Base-by-base conservation (phyloP, 1,284 basidiomycete genomes). In the Apiotrichum brassicae region DNA sequence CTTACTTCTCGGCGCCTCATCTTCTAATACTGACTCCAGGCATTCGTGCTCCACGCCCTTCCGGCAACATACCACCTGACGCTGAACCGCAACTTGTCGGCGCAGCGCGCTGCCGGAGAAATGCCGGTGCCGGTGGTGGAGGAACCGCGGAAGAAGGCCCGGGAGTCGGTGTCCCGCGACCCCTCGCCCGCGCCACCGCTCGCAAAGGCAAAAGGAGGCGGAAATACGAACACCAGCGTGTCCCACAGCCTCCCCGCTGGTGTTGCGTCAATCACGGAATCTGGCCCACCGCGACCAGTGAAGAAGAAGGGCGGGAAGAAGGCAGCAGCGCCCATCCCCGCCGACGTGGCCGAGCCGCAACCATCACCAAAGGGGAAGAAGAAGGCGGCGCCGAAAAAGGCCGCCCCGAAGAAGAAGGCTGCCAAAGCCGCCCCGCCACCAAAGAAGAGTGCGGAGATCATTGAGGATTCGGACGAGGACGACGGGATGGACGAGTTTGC, bases 401-500 rank as follows among this genome's bases (percentile, higher is more conserved):
- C 45, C 11, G 37, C 52, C 18, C 36, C 50, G 12, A 48, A 48
- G 33, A 58, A 58, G 36, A 43, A 43, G 41, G 44, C 33, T n/a
- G 37, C 53, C 1, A 45, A 43, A 24, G 39, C 40, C 4, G 24
- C 39, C 14, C 37, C 51, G 6, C 37, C 49, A 24, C 32, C 56
- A 7, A 69, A 70, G 51, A 70, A 70, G 51, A 64, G 62, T 28
- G 61, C 60, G 4, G 66, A 67, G 49, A 64, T 62, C 35, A 69
- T 70, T 35, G 64, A 70, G 40, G 66, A 71, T 48, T 66, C 65
- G 35, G 66, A 68, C 46, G 66, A 68, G 30, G 63, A 57, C 39
- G 64, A 62, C 18, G 59, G 54, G 24, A 59, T 64, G 28, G 66
- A 70, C 48, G 67, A 69, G 44, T 71, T 70, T 53, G 68, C 68